Evolutionary conservation across 139 green algal species (phyloP).

Genomic region (Chlorella sp.): DNA sequence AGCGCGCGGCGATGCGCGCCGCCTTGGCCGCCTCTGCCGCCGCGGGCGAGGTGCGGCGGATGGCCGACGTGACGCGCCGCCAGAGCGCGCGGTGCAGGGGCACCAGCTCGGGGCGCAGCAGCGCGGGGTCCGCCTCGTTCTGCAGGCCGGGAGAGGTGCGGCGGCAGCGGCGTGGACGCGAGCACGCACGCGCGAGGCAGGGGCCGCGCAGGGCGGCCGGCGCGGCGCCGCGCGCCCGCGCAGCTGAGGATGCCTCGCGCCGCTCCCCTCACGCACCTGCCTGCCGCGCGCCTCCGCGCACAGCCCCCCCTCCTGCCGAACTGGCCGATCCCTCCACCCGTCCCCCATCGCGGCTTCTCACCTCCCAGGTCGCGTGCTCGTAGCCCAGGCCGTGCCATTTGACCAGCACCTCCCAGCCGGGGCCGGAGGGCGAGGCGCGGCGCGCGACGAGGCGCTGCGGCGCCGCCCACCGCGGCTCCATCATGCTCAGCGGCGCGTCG

Average conservation of each 20-base stretch:
- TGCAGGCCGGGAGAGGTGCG: background rate
- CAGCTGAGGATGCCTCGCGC: no score
- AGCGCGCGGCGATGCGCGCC: constrained; percentile 13
- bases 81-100: constrained; percentile 70
- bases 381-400: constrained; percentile 81
- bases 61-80: constrained; percentile 59
- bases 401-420: constrained; percentile 90
- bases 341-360: no score
- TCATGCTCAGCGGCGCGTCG: constrained; percentile 39
- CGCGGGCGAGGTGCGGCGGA: constrained; percentile 38
- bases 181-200: no score
- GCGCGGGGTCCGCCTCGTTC: constrained; percentile 31
- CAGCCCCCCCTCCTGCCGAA: no score
- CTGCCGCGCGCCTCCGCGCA: no score
- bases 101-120: constrained; percentile 56
- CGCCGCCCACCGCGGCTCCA: constrained; percentile 53
- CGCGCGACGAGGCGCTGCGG: constrained; percentile 60
- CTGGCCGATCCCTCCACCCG: no score
- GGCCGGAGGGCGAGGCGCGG: constrained; percentile 59
- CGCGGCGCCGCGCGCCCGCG: no score
- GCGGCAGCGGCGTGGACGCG: no score
- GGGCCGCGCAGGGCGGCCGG: background rate
- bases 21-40: constrained; percentile 33
- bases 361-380: constrained; percentile 88
- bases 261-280: no score